Percentiles rank a stretch among this genome's conserved stretches.
These are phyloP conservation scores for Penicillium sp. DNA, from an alignment of 2,329 filamentous ascomycete species.

Conservation along the genomic window DNA sequence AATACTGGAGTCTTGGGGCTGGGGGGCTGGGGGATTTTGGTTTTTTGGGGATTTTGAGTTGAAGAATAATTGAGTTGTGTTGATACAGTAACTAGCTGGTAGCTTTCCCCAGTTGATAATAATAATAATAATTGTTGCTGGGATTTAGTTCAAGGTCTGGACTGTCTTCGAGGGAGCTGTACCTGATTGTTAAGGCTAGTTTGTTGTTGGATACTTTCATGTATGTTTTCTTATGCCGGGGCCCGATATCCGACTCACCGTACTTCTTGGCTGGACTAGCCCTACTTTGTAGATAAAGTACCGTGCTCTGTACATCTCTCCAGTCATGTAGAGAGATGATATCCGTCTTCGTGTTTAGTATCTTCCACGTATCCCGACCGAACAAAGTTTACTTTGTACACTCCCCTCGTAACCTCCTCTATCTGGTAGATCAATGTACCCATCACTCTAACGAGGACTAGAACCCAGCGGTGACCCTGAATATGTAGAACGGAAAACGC, in stretches of 20 bases:
- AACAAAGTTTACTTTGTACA: neutral
- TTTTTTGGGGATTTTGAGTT: neutral
- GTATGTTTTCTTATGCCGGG: slow-evolving; percentile 1
- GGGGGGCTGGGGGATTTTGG: neutral
- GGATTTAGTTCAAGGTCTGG: neutral
- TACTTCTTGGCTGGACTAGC: neutral
- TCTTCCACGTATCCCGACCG: neutral
- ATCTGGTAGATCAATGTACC: neutral
- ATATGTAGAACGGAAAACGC: slow-evolving; percentile 4
- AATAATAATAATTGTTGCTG: too few relatives aligned
- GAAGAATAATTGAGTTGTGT: neutral
- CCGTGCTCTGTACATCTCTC: neutral
- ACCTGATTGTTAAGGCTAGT: neutral
- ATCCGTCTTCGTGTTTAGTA: neutral
- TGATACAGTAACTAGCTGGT: neutral
- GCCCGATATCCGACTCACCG: slow-evolving; percentile 10
- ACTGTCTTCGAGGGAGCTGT: neutral
- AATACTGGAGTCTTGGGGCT: neutral
- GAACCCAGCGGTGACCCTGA: neutral
- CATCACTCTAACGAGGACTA: neutral
- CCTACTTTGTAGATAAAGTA: neutral
- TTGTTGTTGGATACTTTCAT: neutral
- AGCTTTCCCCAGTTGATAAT: neutral
- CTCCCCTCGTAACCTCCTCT: neutral
- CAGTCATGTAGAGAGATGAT: neutral